Conservation (phyloP, 2,329 filamentous ascomycete species). For the Metarhizium album region DNA sequence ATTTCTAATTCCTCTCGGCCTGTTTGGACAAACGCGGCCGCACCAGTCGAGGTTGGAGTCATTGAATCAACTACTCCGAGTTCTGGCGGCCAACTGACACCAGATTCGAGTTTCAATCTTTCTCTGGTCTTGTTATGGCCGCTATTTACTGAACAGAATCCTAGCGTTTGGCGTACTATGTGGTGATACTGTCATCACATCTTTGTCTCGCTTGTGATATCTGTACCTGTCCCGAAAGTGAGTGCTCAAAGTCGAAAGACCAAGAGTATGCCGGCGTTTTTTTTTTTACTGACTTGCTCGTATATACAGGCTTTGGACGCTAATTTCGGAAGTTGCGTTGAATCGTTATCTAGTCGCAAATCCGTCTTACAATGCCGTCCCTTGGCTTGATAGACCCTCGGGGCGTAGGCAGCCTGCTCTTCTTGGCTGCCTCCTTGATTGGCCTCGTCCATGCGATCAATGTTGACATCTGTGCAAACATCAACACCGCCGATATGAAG, state of each 20-base stretch:
- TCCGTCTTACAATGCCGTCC: neutral
- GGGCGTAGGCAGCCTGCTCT: constrained; percentile 2
- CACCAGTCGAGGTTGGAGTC: neutral
- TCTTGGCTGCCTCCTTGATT: constrained; percentile 16
- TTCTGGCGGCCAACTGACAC: neutral
- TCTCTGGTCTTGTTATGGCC: constrained; percentile 1
- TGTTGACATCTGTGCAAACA: constrained; percentile 23
- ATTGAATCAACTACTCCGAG: neutral
- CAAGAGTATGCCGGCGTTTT: neutral
- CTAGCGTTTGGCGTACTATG: neutral
- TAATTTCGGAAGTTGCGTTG: neutral
- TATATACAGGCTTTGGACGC: neutral
- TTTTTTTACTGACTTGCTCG: neutral
- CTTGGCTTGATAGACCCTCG: neutral
- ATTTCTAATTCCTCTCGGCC: neutral
- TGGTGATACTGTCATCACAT: constrained; percentile 2
- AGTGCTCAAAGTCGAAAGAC: neutral
- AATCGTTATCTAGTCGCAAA: neutral
- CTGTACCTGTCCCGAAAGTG: constrained; percentile 8
- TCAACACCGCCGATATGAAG: constrained; percentile 24
- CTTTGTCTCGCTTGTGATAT: neutral
- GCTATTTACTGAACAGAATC: neutral
- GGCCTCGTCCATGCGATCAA: constrained; percentile 16
- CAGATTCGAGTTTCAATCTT: neutral
- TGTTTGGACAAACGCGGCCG: neutral